phyloP scores from a whole-genome alignment of 1,284 basidiomycete species.

The Cutaneotrichosporon daszewskae region DNA sequence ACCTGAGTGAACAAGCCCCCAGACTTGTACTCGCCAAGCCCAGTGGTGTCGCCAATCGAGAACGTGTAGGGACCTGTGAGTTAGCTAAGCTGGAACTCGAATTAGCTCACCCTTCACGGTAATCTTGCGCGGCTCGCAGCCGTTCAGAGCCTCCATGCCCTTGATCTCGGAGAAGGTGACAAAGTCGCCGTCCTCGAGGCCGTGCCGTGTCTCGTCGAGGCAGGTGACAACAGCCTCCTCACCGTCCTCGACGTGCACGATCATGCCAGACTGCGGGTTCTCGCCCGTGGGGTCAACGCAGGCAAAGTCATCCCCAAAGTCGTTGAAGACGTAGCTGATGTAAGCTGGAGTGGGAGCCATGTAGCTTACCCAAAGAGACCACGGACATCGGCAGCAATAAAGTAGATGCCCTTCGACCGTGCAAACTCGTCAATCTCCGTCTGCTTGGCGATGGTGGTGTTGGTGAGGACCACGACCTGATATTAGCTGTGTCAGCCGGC shows the following conservation, averaged over 20 bases:
- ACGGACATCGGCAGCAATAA: conserved; percentile 85
- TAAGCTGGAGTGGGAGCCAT: not conserved
- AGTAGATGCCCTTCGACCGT: conserved; percentile 79
- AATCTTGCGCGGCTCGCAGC: conserved; percentile 83
- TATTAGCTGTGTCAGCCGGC: not conserved
- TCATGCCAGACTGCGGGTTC: conserved; percentile 88
- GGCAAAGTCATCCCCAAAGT: conserved; percentile 90
- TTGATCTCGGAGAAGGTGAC: conserved; percentile 97
- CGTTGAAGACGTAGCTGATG: conserved; percentile 81
- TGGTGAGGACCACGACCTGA: conserved; percentile 84
- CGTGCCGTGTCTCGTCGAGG: conserved; percentile 94
- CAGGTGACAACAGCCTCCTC: conserved; percentile 89
- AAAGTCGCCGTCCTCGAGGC: conserved; percentile 95
- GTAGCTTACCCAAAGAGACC: conserved; percentile 85
- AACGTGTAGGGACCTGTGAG: conserved; percentile 79
- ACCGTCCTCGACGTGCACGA: conserved; percentile 81
- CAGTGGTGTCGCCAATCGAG: conserved; percentile 81
- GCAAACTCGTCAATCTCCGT: conserved; percentile 94
- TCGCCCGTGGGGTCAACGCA: conserved; percentile 96
- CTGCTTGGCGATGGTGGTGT: conserved; percentile 71
- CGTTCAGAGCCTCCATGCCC: conserved; percentile 89
- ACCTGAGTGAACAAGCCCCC: conserved; percentile 98
- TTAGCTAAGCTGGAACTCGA: conserved; percentile 1
- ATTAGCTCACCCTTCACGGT: conserved; percentile 66
- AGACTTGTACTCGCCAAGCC: conserved; percentile 69